phyloP scores from a whole-genome alignment of 2,329 filamentous ascomycete genomes.

The Botrytis fragariae region DNA sequence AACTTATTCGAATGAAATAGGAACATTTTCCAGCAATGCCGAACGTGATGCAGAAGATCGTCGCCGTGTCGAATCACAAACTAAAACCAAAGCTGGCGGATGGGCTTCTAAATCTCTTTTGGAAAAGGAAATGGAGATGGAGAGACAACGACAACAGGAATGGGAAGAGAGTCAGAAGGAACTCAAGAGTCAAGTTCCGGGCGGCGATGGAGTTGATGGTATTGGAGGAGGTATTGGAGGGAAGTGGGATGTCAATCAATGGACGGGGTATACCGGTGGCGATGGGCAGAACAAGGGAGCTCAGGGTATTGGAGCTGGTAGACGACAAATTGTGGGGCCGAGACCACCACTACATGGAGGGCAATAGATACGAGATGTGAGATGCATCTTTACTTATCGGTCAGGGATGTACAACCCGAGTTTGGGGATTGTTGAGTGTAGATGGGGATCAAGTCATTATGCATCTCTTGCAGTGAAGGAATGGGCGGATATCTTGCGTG shows the following conservation, averaged over 20 bases:
- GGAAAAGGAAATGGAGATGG: conserved; percentile 60
- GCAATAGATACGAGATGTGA: neutral
- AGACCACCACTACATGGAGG: conserved; percentile 51
- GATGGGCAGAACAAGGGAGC: conserved; percentile 68
- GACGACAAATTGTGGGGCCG: conserved; percentile 77
- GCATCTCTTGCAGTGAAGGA: neutral
- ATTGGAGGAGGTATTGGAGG: conserved; percentile 65
- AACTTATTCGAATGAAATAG: conserved; percentile 43
- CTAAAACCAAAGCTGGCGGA: conserved; percentile 51
- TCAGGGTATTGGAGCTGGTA: conserved; percentile 65
- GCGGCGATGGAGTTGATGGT: conserved; percentile 54
- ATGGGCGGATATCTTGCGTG: neutral
- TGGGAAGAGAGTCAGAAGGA: conserved; percentile 73
- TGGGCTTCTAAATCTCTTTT: conserved; percentile 55
- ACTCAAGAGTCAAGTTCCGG: conserved; percentile 49
- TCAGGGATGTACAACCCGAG: neutral
- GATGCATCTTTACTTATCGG: neutral
- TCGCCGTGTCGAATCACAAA: conserved; percentile 46
- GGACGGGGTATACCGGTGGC: conserved; percentile 71
- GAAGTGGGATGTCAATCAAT: conserved; percentile 58
- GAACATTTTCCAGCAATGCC: conserved; percentile 42
- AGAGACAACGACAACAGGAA: conserved; percentile 56
- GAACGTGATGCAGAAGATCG: conserved; percentile 52
- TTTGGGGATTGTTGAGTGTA: neutral
- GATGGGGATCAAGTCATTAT: neutral